A percentile compares a stretch with the other conserved stretches of the same genome.
phyloP scores from a whole-genome alignment of 495 filamentous ascomycete species.

The Neurospora cerealis region DNA sequence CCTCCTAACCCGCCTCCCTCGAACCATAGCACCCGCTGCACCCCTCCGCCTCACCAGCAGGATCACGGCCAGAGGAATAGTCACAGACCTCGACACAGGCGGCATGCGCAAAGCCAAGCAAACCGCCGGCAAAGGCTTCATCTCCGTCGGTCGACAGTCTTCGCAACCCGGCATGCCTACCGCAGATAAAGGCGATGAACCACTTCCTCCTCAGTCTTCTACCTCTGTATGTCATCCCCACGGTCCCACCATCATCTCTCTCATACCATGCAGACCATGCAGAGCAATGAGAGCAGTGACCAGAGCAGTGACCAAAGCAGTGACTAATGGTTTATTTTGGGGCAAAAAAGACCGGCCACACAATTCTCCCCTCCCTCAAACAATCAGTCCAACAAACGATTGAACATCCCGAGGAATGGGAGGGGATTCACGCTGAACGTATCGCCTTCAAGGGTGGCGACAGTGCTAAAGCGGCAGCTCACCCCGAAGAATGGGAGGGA shows the following conservation, averaged over 20 bases:
- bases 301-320: background rate
- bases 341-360: background rate
- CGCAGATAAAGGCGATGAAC: background rate
- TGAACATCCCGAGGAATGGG: background rate
- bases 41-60: background rate
- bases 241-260: no score
- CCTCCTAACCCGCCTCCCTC: background rate
- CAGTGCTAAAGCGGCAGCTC: background rate
- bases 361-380: background rate
- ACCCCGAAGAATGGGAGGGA: background rate
- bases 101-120: background rate
- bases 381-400: background rate
- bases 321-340: no score
- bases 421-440: background rate
- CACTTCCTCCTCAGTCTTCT: background rate
- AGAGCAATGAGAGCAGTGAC: no score
- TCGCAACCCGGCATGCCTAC: background rate
- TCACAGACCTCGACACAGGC: background rate
- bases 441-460: background rate
- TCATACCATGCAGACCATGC: no score
- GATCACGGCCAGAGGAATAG: background rate
- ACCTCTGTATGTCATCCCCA: background rate
- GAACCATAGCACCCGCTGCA: background rate
- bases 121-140: background rate
- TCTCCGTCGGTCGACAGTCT: background rate